Evolutionary conservation across 768 basidiomycete species (phyloP), one percentile per base, ranked within the genome.

Genomic region (Mycena kentingensis): DNA sequence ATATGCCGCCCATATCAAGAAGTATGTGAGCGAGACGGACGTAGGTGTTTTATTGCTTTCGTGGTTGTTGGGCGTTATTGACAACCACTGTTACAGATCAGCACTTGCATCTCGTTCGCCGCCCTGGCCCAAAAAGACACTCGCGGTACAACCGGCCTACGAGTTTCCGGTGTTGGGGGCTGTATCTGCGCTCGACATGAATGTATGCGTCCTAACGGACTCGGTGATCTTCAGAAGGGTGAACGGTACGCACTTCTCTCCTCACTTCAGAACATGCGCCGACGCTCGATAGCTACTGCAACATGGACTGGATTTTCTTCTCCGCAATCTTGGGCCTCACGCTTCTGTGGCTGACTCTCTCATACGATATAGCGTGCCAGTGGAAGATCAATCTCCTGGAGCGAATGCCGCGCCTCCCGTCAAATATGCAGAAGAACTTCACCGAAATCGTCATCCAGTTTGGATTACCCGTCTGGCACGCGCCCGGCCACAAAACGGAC

Each of bases 251-350:
- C 13, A 6, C 26, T 10, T 25, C 13, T 10, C 12, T 13, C 13
- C 26, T 24, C 11, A 12, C 15, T 44, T 16, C 19, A 24, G 10
- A 34, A 10, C 10, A n/a, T n/a, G 10, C 26, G 7, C 19, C 19
- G 11, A 19, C 15, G 13, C 7, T 24, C 26, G 8, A 19, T 25
- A 46, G 44, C 13, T 46, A 46, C 29, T 46, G 27, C 44, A 46
- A 46, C 27, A 46, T 46, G 44, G 44, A 46, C 19, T 46, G 26
- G 27, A 46, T 46, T 12, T 13, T 46, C 18, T 46, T 46, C 27
- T 28, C 44, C 5, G 44, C 44, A 4, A 29, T 46, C 13, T 19
- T 32, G 27, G 5, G 16, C 26, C n/a, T 46, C 28, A 18, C 19
- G 25, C 7, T 46, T 13, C n/a, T 46, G 4, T 29, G 7, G 10